Percentiles rank a stretch among this genome's conserved stretches.
phyloP scores from a whole-genome alignment of 495 filamentous ascomycete genomes.

The Neurospora sp. region DNA sequence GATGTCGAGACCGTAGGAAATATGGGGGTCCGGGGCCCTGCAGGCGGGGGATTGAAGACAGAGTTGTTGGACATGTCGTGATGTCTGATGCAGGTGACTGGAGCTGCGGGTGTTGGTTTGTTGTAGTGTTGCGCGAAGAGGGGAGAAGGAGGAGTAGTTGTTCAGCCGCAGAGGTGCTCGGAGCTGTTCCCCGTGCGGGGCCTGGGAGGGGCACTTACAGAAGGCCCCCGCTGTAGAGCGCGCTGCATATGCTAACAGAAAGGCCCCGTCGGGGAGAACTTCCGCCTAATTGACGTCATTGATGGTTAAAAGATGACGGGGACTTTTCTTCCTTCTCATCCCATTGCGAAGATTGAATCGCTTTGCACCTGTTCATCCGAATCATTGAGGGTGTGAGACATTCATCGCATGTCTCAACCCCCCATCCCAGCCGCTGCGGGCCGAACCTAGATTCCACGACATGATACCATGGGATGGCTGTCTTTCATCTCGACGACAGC shows the following conservation, averaged over 20 bases:
- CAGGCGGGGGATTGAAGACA: neutral
- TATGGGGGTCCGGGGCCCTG: neutral
- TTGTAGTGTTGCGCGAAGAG: neutral
- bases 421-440: neutral
- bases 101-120: neutral
- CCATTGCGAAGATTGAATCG: neutral
- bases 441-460: neutral
- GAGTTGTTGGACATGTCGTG: neutral
- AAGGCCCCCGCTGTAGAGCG: neutral
- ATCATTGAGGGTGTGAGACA: neutral
- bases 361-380: neutral
- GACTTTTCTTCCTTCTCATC: neutral
- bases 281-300: neutral
- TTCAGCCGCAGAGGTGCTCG: neutral
- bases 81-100: neutral
- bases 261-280: too few species aligned
- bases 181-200: neutral
- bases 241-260: neutral
- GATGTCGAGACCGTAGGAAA: neutral
- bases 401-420: neutral
- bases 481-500: neutral
- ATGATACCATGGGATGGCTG: neutral
- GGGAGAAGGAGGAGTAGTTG: neutral
- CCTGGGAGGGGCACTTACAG: neutral
- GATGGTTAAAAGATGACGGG: neutral